A percentile compares a stretch with the other conserved stretches of the same genome.
Conservation (phyloP, 2,329 filamentous ascomycete species). For the Thermoascus crustaceus region DNA sequence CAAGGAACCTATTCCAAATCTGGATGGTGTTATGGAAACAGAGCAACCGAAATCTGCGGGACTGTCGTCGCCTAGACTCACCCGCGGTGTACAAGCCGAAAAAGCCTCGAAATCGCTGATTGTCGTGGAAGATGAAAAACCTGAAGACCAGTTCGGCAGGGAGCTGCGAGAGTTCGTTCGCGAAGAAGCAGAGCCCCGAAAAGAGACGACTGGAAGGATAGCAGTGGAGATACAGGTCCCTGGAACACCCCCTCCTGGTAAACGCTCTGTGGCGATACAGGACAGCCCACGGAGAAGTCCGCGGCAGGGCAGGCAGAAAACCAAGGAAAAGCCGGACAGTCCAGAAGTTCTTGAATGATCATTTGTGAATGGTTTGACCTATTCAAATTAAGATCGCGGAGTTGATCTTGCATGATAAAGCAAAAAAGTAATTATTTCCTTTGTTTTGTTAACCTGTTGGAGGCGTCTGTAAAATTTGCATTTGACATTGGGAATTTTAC, state of each 20-base stretch:
- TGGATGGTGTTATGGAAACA: background rate
- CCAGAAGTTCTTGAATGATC: background rate
- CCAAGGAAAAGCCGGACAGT: conserved; percentile 1
- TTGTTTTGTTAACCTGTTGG: too few relatives aligned
- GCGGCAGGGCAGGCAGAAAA: conserved; percentile 5
- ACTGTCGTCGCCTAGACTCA: too few relatives aligned
- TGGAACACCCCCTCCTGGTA: conserved; percentile 17
- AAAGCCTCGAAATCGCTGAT: background rate
- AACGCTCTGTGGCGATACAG: background rate
- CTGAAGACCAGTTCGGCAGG: background rate
- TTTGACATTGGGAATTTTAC: too few relatives aligned
- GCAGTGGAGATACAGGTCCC: conserved; percentile 18
- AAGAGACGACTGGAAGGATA: background rate
- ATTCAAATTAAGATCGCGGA: too few relatives aligned
- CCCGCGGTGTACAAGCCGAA: too few relatives aligned
- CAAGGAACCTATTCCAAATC: too few relatives aligned
- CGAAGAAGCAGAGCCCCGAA: too few relatives aligned
- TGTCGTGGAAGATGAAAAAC: background rate
- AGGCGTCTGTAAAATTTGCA: too few relatives aligned
- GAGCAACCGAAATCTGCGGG: background rate
- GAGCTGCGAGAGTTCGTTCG: background rate
- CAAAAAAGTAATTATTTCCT: too few relatives aligned
- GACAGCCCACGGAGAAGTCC: conserved; percentile 4
- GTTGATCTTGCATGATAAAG: too few relatives aligned
- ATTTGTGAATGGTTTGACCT: too few relatives aligned